Evolutionary conservation across 441 rosid genomes (phyloP).

Genomic region (Arabidopsis hybrid): DNA sequence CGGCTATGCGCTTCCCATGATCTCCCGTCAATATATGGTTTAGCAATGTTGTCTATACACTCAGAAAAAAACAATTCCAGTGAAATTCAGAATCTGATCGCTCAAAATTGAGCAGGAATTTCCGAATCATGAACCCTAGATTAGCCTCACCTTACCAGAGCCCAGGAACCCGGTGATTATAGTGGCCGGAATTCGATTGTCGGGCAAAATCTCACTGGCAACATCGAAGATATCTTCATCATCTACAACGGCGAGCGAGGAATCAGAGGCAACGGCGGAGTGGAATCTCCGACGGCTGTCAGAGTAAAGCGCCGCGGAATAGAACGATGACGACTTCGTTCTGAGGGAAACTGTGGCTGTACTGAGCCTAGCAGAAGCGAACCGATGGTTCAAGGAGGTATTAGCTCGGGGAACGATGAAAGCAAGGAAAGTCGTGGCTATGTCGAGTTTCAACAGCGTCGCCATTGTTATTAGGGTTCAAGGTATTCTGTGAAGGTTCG

Average conservation of each 20-base stretch:
- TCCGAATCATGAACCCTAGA: background rate
- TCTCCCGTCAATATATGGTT: constrained; percentile 90
- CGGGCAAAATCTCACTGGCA: constrained; percentile 62
- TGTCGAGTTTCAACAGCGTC: constrained; percentile 52
- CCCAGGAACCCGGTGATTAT: constrained; percentile 94
- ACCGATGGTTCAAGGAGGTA: constrained; percentile 37
- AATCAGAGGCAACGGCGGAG: constrained; percentile 53
- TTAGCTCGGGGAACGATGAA: constrained; percentile 45
- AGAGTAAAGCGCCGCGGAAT: constrained; percentile 38
- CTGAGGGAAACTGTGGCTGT: constrained; percentile 36
- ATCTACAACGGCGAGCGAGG: constrained; percentile 58
- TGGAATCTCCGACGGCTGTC: constrained; percentile 45
- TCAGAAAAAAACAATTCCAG: constrained; percentile 3
- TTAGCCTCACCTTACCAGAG: constrained; percentile 74
- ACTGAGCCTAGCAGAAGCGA: constrained; percentile 44
- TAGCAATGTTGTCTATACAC: constrained; percentile 77
- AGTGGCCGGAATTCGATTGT: constrained; percentile 86
- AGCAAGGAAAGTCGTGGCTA: constrained; percentile 48
- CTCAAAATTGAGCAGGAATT: background rate
- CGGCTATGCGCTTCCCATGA: constrained; percentile 94
- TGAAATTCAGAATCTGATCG: background rate
- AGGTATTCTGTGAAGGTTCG: constrained; percentile 2
- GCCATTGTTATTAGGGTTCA: constrained; percentile 56
- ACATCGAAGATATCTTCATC: constrained; percentile 59
- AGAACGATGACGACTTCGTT: constrained; percentile 37